Percentiles rank a stretch among this genome's conserved stretches.
Conservation (phyloP, 257 asterid genomes). For the Nicotiana obtusifolia region DNA sequence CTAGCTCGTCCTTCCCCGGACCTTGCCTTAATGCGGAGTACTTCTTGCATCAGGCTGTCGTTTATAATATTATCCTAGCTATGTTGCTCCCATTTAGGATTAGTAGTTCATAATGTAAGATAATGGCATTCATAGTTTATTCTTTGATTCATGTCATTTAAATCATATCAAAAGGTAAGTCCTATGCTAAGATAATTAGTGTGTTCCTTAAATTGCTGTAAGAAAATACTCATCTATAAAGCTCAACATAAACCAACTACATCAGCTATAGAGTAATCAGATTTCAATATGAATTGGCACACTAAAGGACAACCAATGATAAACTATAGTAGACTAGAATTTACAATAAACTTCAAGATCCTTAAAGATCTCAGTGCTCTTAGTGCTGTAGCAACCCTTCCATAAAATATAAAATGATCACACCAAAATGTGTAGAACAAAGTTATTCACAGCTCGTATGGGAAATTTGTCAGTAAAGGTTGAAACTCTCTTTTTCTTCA, state of each 20-base stretch:
- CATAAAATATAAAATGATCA: background rate
- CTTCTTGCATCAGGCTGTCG: too few relatives aligned
- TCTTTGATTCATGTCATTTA: background rate
- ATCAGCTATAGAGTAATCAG: background rate
- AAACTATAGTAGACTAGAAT: background rate
- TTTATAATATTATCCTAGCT: background rate
- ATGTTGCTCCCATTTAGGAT: background rate
- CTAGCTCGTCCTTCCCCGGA: too few relatives aligned
- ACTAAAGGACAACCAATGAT: background rate
- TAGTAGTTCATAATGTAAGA: background rate
- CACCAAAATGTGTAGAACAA: background rate
- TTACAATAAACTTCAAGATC: background rate
- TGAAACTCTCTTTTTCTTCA: conserved; percentile 3
- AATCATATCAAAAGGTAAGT: background rate
- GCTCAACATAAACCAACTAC: background rate
- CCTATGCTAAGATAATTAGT: background rate
- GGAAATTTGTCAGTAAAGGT: background rate
- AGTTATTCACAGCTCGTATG: background rate
- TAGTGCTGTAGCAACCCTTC: too few relatives aligned
- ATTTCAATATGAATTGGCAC: background rate
- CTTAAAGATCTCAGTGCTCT: too few relatives aligned
- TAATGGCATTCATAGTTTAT: background rate
- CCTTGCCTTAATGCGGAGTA: too few relatives aligned
- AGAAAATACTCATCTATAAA: background rate
- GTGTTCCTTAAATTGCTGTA: background rate